phyloP scores from a whole-genome alignment of 805 yeast species.

The Ascoidea tarda region DNA sequence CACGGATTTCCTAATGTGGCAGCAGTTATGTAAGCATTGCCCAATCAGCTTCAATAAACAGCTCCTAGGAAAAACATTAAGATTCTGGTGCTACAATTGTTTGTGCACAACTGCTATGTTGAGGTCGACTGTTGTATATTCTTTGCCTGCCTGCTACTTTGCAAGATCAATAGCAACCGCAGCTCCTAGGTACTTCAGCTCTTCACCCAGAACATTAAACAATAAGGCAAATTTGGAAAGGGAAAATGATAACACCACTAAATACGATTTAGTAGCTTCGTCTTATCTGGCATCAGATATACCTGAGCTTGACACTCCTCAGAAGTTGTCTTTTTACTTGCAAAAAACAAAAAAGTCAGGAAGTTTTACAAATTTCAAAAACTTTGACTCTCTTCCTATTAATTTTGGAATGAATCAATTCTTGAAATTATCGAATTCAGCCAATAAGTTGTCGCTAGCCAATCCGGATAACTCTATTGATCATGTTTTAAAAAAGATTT shows the following conservation, averaged over 20 bases:
- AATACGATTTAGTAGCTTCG: slow-evolving; percentile 9
- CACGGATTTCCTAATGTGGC: no score
- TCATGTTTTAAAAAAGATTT: slow-evolving; percentile 1
- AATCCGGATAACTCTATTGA: not conserved
- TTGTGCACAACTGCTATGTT: no score
- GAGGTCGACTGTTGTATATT: no score
- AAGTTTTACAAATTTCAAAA: slow-evolving; percentile 4
- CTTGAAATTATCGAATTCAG: slow-evolving; percentile 2
- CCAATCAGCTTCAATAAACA: no score
- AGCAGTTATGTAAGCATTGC: no score
- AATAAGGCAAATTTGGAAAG: no score
- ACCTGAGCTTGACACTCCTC: slow-evolving; percentile 4
- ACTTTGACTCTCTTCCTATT: slow-evolving; percentile 8
- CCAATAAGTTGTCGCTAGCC: not conserved
- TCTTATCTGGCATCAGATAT: slow-evolving; percentile 13
- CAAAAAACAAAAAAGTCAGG: not conserved
- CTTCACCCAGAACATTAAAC: no score
- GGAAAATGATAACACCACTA: slow-evolving; percentile 7
- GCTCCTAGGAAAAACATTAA: no score
- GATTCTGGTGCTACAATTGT: no score
- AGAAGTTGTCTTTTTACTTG: slow-evolving; percentile 4
- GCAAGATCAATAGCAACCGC: no score
- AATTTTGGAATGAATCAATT: slow-evolving; percentile 10
- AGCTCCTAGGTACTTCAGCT: no score
- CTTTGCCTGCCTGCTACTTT: no score